Evolutionary conservation across 176 grass and related monocot species (phyloP).

Genomic region (Oryza meyeriana): DNA sequence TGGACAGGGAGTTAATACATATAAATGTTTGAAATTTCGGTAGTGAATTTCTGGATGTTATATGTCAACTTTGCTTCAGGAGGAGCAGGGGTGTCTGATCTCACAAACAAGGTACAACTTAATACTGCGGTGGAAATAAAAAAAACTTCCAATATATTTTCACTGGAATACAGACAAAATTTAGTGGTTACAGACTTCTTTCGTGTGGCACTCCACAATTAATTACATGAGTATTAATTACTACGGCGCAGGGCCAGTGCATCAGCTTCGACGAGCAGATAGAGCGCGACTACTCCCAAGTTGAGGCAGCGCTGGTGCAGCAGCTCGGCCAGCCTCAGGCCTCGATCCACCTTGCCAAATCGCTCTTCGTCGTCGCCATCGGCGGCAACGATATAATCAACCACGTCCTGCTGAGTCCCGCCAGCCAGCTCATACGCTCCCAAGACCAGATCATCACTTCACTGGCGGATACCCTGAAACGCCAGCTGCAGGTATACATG

Average conservation of each 20-base stretch:
- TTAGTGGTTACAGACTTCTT: no score
- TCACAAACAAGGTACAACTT: conserved; percentile 63
- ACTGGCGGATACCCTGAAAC: conserved; percentile 30
- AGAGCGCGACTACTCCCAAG: conserved; percentile 20
- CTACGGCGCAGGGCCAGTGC: conserved; percentile 44
- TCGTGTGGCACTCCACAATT: no score
- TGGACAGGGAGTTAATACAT: no score
- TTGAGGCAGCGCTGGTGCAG: conserved; percentile 35
- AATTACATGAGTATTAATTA: no score
- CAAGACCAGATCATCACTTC: conserved; percentile 29
- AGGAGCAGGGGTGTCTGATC: conserved; percentile 48
- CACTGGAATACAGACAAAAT: no score
- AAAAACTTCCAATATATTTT: no score
- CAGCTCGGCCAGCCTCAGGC: conserved; percentile 36
- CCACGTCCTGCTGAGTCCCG: conserved; percentile 1
- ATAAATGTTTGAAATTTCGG: no score
- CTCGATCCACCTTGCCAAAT: conserved; percentile 46
- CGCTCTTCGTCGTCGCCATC: conserved; percentile 61
- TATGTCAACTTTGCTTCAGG: conserved; percentile 79
- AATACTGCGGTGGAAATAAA: no score
- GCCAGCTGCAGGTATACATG: conserved; percentile 53
- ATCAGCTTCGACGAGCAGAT: conserved; percentile 63
- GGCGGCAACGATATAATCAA: conserved; percentile 69
- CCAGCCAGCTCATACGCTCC: neutral
- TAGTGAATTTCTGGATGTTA: no score